Evolutionary conservation across 148 eudicot species (phyloP).

Genomic region (Rheum nobile): DNA sequence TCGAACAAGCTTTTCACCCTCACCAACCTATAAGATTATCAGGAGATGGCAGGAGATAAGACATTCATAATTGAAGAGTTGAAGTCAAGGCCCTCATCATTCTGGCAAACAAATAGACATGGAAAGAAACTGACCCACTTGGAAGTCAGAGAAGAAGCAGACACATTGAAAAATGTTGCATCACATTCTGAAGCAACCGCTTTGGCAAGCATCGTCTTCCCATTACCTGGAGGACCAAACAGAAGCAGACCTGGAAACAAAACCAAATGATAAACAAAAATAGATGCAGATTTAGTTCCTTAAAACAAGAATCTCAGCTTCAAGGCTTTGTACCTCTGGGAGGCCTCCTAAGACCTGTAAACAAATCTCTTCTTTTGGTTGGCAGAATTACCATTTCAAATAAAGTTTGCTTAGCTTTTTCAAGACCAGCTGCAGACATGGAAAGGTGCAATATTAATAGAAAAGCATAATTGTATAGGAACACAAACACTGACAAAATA

Average conservation of each 20-base stretch:
- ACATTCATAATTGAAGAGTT: slow-evolving; percentile 10
- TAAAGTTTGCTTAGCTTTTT: slow-evolving; percentile 88
- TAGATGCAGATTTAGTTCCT: not conserved
- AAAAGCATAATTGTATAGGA: slow-evolving; percentile 6
- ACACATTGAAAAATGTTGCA: slow-evolving; percentile 91
- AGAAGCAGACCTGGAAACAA: slow-evolving; percentile 68
- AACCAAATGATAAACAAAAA: not conserved
- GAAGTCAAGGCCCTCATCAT: not conserved
- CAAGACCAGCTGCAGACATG: slow-evolving; percentile 83
- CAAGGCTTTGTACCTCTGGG: slow-evolving; percentile 58
- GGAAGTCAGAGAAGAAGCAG: slow-evolving; percentile 94
- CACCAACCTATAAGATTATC: slow-evolving; percentile 65
- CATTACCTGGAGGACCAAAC: slow-evolving; percentile 99
- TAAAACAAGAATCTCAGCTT: slow-evolving; percentile 1
- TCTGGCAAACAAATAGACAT: not conserved
- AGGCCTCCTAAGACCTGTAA: slow-evolving; percentile 93
- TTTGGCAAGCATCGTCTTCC: slow-evolving; percentile 98
- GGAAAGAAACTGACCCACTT: slow-evolving; percentile 32
- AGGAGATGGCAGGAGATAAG: slow-evolving; percentile 1
- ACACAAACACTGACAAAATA: slow-evolving; percentile 1
- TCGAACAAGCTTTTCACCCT: slow-evolving; percentile 97
- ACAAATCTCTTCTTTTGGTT: slow-evolving; percentile 83
- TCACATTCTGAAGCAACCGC: slow-evolving; percentile 97
- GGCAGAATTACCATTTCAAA: slow-evolving; percentile 95
- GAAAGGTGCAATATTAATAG: not conserved